Evolutionary conservation across 768 basidiomycete genomes (phyloP), one percentile per base, ranked within the genome.

Genomic region (Lactarius pseudohatsudake): DNA sequence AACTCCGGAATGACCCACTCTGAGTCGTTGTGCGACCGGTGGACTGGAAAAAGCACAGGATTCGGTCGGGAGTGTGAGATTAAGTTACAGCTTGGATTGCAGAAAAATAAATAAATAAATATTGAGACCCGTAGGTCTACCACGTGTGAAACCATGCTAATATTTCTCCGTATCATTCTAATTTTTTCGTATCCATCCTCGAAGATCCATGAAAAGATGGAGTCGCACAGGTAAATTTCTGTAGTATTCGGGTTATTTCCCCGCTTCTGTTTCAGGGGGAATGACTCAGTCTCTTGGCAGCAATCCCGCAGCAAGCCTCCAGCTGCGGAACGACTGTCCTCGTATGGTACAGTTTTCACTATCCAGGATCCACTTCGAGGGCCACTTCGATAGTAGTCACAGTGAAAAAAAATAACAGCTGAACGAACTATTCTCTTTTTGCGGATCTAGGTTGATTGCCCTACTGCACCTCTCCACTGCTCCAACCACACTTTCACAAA

Each of bases 141-240:
- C 30, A 30, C 30, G 30, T 30, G 30, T 30, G 30, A 6, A 6
- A 30, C 30, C 30, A 30, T 30, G 5, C 30, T 30, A 34, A 34
- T 34, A 8, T 34, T 34, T 26, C 30, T 30, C 3, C 30, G 30
- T 30, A 6, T 30, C 91, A 92, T 94, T 95, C 91, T 93, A 94
- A 94, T 91, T 92, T 94, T 94, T 91, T 90, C 89, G 87, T 92
- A 89, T 91, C 91, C 87, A 89, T 89, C 91, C 87, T 88, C 87
- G 87, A 89, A 90, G 87, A 87, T 18, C 0, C 3, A 20, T 62
- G 26, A 11, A 43, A 13, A 18, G 13, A 11, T 38, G 30, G n/a
- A 16, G 9, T 41, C 2, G 13, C 36, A 34, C 15, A 16, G 3
- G 20, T 34, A 6, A 5, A 54, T 34, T 13, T 64, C 30, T 53